phyloP scores from a whole-genome alignment of 1,284 basidiomycete species.

The Ceratobasidium sp. region DNA sequence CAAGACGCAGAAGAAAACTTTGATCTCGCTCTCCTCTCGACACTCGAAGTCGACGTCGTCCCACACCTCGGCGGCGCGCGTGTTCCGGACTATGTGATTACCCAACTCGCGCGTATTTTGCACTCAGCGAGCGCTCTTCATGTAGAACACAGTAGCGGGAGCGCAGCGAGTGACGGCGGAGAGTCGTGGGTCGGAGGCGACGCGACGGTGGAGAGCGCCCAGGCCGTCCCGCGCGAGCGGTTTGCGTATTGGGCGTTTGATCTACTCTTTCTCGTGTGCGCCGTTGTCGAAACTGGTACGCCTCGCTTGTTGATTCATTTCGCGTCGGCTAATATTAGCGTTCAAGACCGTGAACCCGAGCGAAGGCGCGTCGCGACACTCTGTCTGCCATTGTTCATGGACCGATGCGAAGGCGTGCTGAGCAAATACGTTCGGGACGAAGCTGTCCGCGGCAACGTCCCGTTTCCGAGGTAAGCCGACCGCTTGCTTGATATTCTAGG shows the following conservation, averaged over 20 bases:
- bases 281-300: constrained; percentile 69
- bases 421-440: constrained; percentile 85
- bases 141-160: constrained; percentile 49
- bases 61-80: constrained; percentile 78
- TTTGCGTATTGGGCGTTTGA: constrained; percentile 97
- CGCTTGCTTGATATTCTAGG: constrained; percentile 38
- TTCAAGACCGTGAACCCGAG: constrained; percentile 69
- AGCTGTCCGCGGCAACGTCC: constrained; percentile 82
- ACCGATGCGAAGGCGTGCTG: constrained; percentile 77
- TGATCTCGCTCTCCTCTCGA: constrained; percentile 83
- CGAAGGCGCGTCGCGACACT: constrained; percentile 78
- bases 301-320: neutral
- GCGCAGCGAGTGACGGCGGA: constrained; percentile 55
- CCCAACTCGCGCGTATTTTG: constrained; percentile 78
- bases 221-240: constrained; percentile 78
- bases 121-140: constrained; percentile 83
- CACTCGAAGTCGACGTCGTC: constrained; percentile 82
- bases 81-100: constrained; percentile 81
- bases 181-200: constrained; percentile 55
- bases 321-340: neutral
- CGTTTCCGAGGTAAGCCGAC: constrained; percentile 79
- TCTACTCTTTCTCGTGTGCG: constrained; percentile 84
- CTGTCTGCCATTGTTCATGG: constrained; percentile 76
- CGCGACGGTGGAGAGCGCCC: constrained; percentile 73
- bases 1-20: constrained; percentile 89